Base-by-base conservation (phyloP, 179 eudicot species). In the Silene vulgaris region DNA sequence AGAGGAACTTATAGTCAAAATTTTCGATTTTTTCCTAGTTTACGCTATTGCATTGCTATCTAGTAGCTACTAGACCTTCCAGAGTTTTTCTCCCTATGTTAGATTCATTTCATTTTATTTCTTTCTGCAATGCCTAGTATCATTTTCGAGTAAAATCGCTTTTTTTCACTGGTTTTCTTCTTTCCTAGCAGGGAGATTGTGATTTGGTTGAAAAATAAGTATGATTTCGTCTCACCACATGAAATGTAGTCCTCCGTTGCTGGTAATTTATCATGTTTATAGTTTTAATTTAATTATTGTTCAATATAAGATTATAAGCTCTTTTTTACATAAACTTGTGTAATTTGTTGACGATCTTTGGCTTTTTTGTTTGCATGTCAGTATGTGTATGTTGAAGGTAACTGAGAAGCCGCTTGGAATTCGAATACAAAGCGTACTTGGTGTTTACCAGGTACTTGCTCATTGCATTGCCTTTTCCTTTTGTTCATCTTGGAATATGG, bases 361-460 rank as follows among this genome's bases (percentile, higher is more conserved):
- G 40, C 29, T 29, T 12, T 28, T 8, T 2, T 52, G 57, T 14
- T 14, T 13, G 57, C 57, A 52, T 52, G 19, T 59, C 23, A 16
- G 63, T 17, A n/a, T 59, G 65, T 20, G 65, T 61, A 13, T 65
- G 17, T 14, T 65, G 69, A 75, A 70, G 78, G 16, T 32, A 32
- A 32, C 21, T 12, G 64, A 57, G 62, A 43, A 69, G 45, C 48
- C 43, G 63, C 29, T 64, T 64, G 26, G 21, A 61, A 40, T 37
- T 73, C 52, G 29, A 26, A 54, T 4, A 20, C 48, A 29, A 71
- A 60, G 48, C 43, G 14, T 63, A 16, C 43, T 32, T 32, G 75
- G 69, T 50, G 60, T 19, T 63, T 40, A 54, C 69, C 77, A 52
- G 78, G 77, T 21, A 8, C 26, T 52, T 71, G 37, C 16, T 48